Percentiles rank a stretch among this genome's conserved stretches.
These are phyloP conservation scores for Discostella stelligeroides DNA, from an alignment of 108 stramenopile genomes.

Conservation along the genomic window DNA sequence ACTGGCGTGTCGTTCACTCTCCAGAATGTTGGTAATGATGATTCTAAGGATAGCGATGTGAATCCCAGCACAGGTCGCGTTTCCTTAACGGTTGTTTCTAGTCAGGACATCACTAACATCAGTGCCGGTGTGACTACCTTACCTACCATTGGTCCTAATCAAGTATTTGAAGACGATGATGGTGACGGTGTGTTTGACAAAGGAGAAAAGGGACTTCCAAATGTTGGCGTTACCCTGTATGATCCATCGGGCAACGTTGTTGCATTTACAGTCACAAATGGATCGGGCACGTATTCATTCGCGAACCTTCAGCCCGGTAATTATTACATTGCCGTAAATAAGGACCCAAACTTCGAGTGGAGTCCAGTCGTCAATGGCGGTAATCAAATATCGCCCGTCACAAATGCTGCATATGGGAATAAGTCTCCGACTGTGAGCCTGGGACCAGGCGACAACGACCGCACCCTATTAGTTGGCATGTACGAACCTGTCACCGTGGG, in stretches of 20 bases:
- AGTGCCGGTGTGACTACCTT: slow-evolving; percentile 29
- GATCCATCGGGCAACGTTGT: background rate
- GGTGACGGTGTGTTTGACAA: slow-evolving; percentile 20
- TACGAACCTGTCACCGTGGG: slow-evolving; percentile 27
- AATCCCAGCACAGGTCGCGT: slow-evolving; percentile 32
- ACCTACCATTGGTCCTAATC: slow-evolving; percentile 11
- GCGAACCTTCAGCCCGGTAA: slow-evolving; percentile 3
- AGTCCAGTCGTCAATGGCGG: slow-evolving; percentile 17
- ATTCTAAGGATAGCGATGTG: slow-evolving; percentile 24
- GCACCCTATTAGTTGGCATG: slow-evolving; percentile 18
- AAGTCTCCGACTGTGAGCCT: slow-evolving; percentile 13
- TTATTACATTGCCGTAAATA: slow-evolving; percentile 20
- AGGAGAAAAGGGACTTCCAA: slow-evolving; percentile 14
- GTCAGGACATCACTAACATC: slow-evolving; percentile 24
- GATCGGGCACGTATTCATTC: slow-evolving; percentile 14
- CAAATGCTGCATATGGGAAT: slow-evolving; percentile 2
- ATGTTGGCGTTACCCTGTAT: slow-evolving; percentile 12
- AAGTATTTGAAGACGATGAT: slow-evolving; percentile 21
- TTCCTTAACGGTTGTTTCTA: slow-evolving; percentile 30
- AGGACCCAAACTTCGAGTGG: slow-evolving; percentile 10
- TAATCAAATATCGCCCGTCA: slow-evolving; percentile 19
- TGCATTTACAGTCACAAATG: slow-evolving; percentile 9
- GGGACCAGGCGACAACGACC: slow-evolving; percentile 6
- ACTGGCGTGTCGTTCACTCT: slow-evolving; percentile 8
- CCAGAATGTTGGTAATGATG: slow-evolving; percentile 12